Percentiles rank a stretch among this genome's conserved stretches.
These are phyloP conservation scores for Penicillium hesseltinei DNA, from an alignment of 2,329 filamentous ascomycete species.

Conservation along the genomic window DNA sequence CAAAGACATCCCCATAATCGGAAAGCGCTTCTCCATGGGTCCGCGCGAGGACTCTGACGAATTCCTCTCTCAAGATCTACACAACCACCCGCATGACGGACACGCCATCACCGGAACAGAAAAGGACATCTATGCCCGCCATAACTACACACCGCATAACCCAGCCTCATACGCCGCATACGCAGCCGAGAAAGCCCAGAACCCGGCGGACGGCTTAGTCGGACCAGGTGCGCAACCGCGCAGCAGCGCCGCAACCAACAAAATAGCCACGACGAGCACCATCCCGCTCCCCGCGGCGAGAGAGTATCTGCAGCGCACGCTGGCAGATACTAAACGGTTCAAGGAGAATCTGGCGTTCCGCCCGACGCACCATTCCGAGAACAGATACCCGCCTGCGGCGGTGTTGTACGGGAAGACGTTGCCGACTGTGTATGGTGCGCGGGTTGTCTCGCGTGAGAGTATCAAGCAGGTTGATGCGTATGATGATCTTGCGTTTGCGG, in stretches of 20 bases:
- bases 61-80: slow-evolving; percentile 22
- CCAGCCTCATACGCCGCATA: slow-evolving; percentile 11
- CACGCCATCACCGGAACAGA: slow-evolving; percentile 9
- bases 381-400: slow-evolving; percentile 76
- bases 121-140: slow-evolving; percentile 6
- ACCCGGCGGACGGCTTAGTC: slow-evolving; percentile 31
- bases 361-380: slow-evolving; percentile 59
- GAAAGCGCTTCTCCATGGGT: slow-evolving; percentile 38
- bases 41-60: slow-evolving; percentile 13
- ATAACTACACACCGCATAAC: slow-evolving; percentile 2
- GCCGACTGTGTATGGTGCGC: slow-evolving; percentile 79
- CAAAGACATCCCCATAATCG: slow-evolving; percentile 40
- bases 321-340: slow-evolving; percentile 70
- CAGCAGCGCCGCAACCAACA: slow-evolving; percentile 27
- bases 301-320: slow-evolving; percentile 71
- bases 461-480: slow-evolving; percentile 78
- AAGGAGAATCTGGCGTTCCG: slow-evolving; percentile 69
- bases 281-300: slow-evolving; percentile 56
- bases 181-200: slow-evolving; percentile 13
- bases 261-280: slow-evolving; percentile 37
- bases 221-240: slow-evolving; percentile 27
- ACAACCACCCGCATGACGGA: slow-evolving; percentile 7
- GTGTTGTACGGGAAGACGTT: slow-evolving; percentile 84
- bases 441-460: slow-evolving; percentile 68
- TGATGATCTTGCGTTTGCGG: slow-evolving; percentile 81